A percentile compares a stretch with the other conserved stretches of the same genome.
Conservation (phyloP, 495 filamentous ascomycete genomes). For the Usnea hakonensis region DNA sequence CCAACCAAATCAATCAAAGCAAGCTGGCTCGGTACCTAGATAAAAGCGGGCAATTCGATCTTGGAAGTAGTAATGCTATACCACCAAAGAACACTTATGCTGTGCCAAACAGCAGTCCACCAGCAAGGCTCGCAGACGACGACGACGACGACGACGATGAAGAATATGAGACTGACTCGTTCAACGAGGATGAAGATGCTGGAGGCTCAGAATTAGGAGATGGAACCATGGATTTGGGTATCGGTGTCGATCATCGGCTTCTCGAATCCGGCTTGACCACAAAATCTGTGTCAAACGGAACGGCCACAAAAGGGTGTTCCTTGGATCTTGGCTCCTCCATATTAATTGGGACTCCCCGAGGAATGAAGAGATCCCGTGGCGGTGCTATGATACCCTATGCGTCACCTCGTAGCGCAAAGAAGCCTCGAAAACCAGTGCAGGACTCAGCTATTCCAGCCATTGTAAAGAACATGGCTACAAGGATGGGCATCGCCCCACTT, state of each 20-base stretch:
- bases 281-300: neutral
- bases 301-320: neutral
- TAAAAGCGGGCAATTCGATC: slow-evolving; percentile 24
- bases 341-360: slow-evolving; percentile 37
- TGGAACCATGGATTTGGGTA: slow-evolving; percentile 1
- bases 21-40: slow-evolving; percentile 34
- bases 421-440: slow-evolving; percentile 22
- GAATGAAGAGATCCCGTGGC: slow-evolving; percentile 36
- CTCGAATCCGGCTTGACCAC: neutral
- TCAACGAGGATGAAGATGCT: slow-evolving; percentile 27
- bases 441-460: slow-evolving; percentile 41
- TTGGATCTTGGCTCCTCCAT: slow-evolving; percentile 17
- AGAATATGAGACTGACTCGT: slow-evolving; percentile 30
- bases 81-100: slow-evolving; percentile 32
- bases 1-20: slow-evolving; percentile 36
- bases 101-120: slow-evolving; percentile 30
- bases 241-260: neutral
- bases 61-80: slow-evolving; percentile 26
- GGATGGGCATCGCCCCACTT: slow-evolving; percentile 37
- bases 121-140: slow-evolving; percentile 21
- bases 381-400: slow-evolving; percentile 35
- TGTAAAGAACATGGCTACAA: slow-evolving; percentile 43
- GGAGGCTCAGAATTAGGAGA: slow-evolving; percentile 34
- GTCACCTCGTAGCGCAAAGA: slow-evolving; percentile 36
- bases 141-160: slow-evolving; percentile 18